phyloP scores from a whole-genome alignment of 345 rosid genomes.

The Stellera chamaejasme region DNA sequence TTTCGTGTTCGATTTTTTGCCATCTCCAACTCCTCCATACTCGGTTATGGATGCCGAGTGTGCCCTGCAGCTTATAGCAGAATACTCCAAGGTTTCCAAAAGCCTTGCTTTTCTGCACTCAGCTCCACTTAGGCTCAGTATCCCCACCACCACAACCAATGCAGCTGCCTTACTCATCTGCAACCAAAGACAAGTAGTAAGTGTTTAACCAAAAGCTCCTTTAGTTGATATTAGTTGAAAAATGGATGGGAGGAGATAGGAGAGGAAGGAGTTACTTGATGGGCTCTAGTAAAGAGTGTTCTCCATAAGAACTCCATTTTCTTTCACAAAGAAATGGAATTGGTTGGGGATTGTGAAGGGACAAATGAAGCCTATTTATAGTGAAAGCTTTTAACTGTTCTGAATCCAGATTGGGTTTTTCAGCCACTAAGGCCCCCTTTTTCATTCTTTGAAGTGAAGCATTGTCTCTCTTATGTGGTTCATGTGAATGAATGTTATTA shows the following conservation, averaged over 20 bases:
- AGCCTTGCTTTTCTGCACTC: constrained; percentile 30
- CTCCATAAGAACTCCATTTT: constrained; percentile 14
- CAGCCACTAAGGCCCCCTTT: constrained; percentile 4
- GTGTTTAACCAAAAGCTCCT: neutral
- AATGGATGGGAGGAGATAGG: neutral
- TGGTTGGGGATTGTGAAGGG: constrained; percentile 6
- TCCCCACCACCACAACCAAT: constrained; percentile 16
- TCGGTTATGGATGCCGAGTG: constrained; percentile 79
- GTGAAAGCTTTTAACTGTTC: neutral
- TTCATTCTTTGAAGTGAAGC: constrained; percentile 17
- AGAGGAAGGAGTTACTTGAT: constrained; percentile 14
- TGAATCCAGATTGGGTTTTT: neutral
- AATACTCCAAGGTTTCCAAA: constrained; percentile 47
- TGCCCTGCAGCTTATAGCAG: constrained; percentile 66
- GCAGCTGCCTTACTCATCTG: constrained; percentile 21
- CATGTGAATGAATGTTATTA: neutral
- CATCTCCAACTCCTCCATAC: constrained; percentile 88
- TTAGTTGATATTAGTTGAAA: constrained; percentile 1
- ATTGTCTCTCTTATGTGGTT: constrained; percentile 11
- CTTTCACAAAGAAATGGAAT: neutral
- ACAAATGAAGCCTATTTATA: constrained; percentile 12
- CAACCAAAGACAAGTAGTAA: neutral
- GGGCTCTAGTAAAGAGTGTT: constrained; percentile 6
- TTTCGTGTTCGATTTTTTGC: constrained; percentile 64
- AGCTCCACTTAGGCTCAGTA: constrained; percentile 19